Evolutionary conservation across 331 rosid species (phyloP), one percentile per base, ranked within the genome.

Genomic region (Quercus lobata): DNA sequence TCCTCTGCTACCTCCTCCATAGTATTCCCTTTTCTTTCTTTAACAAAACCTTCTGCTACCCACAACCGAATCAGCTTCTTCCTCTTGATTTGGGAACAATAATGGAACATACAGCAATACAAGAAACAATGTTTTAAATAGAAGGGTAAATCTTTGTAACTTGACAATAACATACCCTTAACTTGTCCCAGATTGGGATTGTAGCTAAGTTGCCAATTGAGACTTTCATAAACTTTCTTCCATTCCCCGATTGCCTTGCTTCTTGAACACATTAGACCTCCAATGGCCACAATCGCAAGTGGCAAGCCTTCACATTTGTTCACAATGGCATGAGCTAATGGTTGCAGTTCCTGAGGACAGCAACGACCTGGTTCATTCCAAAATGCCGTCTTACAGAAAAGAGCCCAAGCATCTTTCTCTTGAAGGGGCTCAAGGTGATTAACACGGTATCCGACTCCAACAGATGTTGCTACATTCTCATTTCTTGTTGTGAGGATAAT

Each of bases 251-350:
- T 25, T 30, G 41, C 7, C 44, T 63, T 63, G 22, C 44, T 63
- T 63, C 71, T 63, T 30, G 71, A 63, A 29, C 44, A 29, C 46
- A 63, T 63, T n/a, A 63, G 24, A 11, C 44, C 71, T 29, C 44
- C 44, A 15, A 63, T 63, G 10, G n/a, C n/a, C n/a, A n/a, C n/a
- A n/a, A n/a, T n/a, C n/a, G n/a, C n/a, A n/a, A n/a, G n/a, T n/a
- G n/a, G 71, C 71, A 63, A 63, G 71, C 71, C 71, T 30, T 63
- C 71, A 63, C 71, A 63, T 63, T 63, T 63, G 44, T 63, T 63
- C 71, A 63, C 32, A 6, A 63, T 63, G 71, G 17, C 71, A 16
- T 63, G 71, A 63, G 44, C 71, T 35, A n/a, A n/a, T n/a, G 44
- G 71, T 29, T 63, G 12, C 71, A 63, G 70, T 16, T 63, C 44